A percentile compares a stretch with the other conserved stretches of the same genome.
phyloP scores from a whole-genome alignment of 257 asterid genomes.

The Ocimum tenuiflorum region DNA sequence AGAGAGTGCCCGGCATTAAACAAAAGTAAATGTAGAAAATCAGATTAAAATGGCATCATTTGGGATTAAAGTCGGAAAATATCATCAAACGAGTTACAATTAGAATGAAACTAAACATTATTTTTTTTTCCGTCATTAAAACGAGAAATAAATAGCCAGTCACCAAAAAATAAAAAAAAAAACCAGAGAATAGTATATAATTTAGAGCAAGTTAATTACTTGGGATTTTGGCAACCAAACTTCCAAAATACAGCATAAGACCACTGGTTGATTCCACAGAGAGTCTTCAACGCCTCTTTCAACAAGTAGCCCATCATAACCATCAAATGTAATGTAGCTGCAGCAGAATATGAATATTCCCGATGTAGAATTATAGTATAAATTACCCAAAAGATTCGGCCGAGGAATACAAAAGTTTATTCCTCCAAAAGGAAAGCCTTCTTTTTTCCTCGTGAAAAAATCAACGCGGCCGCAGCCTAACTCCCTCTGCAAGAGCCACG shows the following conservation, averaged over 20 bases:
- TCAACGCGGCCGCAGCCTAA: conserved; percentile 41
- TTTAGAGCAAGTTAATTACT: conserved; percentile 44
- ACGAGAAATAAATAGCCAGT: background rate
- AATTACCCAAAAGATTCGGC: conserved; percentile 19
- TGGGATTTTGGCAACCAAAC: conserved; percentile 78
- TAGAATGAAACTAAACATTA: background rate
- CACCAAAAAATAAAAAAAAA: background rate
- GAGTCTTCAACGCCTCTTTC: conserved; percentile 90
- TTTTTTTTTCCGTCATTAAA: background rate
- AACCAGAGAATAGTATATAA: background rate
- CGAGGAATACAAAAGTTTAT: conserved; percentile 20
- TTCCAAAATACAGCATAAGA: conserved; percentile 97
- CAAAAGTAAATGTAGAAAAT: conserved; percentile 15
- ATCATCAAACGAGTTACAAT: background rate
- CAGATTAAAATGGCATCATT: background rate
- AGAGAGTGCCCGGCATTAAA: background rate
- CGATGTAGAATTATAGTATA: background rate
- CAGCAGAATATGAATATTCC: conserved; percentile 9
- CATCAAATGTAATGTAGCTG: background rate
- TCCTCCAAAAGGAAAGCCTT: conserved; percentile 19
- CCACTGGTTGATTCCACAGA: conserved; percentile 91
- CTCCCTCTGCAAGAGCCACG: conserved; percentile 97
- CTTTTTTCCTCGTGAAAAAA: background rate
- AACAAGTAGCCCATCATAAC: conserved; percentile 72
- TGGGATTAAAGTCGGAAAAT: background rate